Evolutionary conservation across 257 asterid species (phyloP).

Genomic region (Catharanthus roseus): DNA sequence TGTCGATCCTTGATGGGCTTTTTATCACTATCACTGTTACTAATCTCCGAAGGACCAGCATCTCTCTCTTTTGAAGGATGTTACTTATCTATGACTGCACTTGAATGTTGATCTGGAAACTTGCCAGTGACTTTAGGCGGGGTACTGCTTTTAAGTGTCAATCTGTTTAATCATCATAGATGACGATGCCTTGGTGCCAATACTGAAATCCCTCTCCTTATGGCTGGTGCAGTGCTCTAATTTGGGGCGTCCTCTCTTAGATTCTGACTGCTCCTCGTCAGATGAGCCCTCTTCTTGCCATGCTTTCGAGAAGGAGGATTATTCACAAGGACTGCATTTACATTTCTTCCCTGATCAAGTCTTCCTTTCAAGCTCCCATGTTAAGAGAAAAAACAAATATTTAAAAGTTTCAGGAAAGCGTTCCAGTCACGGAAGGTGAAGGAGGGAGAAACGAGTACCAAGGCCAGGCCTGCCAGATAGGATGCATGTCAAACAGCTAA

Average conservation of each 20-base stretch:
- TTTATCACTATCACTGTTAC: constrained; percentile 29
- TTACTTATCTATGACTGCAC: constrained; percentile 39
- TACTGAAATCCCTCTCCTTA: constrained; percentile 61
- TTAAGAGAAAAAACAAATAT: constrained; percentile 9
- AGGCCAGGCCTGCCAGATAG: neutral
- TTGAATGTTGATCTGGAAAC: constrained; percentile 38
- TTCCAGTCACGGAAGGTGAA: neutral
- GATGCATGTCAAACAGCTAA: neutral
- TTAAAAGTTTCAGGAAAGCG: neutral
- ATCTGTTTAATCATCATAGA: constrained; percentile 40
- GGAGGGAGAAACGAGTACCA: neutral
- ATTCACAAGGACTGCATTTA: constrained; percentile 36
- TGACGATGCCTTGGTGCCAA: constrained; percentile 36
- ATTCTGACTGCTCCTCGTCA: constrained; percentile 52
- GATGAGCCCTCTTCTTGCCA: constrained; percentile 49
- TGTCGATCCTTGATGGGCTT: constrained; percentile 58
- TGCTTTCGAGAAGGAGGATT: constrained; percentile 43
- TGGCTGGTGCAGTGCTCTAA: constrained; percentile 90
- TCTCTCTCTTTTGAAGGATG: constrained; percentile 39
- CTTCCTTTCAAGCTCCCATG: constrained; percentile 56
- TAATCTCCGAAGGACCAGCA: constrained; percentile 29
- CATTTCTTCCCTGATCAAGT: constrained; percentile 38
- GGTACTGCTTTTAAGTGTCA: constrained; percentile 22
- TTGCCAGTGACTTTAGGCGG: constrained; percentile 27
- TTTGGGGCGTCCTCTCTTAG: constrained; percentile 80